Evolutionary conservation across 192 early-diverging fungal species (phyloP).

Genomic region (Coemansia erecta): DNA sequence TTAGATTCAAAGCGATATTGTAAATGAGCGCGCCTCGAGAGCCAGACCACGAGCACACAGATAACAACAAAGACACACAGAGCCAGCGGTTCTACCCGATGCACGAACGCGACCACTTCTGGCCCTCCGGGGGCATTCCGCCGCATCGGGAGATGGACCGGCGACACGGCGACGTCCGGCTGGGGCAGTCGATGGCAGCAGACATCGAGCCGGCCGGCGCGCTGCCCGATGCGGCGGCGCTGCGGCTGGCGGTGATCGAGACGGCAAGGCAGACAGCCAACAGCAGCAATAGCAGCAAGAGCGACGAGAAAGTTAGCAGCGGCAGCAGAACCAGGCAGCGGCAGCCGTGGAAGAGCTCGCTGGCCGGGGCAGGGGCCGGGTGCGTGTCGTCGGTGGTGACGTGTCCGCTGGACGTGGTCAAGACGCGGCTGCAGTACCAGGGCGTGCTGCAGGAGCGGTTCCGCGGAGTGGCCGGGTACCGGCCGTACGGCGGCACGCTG

Average conservation of each 20-base stretch:
- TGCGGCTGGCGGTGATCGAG: background rate
- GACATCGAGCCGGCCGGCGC: slow-evolving; percentile 27
- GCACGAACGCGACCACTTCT: slow-evolving; percentile 40
- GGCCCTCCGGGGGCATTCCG: slow-evolving; percentile 39
- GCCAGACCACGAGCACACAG: background rate
- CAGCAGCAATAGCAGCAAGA: background rate
- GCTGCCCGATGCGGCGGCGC: slow-evolving; percentile 22
- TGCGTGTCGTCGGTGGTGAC: slow-evolving; percentile 78
- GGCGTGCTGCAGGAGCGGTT: slow-evolving; percentile 31
- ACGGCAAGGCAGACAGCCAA: background rate
- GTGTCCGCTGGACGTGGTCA: slow-evolving; percentile 93
- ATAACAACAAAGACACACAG: background rate
- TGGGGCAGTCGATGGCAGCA: slow-evolving; percentile 13
- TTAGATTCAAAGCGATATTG: background rate
- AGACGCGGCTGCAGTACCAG: slow-evolving; percentile 92
- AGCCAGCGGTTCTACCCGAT: slow-evolving; percentile 7
- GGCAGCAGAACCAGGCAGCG: background rate
- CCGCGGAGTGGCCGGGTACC: slow-evolving; percentile 17
- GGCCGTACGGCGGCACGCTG: slow-evolving; percentile 51
- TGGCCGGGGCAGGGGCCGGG: slow-evolving; percentile 82
- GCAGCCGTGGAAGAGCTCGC: slow-evolving; percentile 62
- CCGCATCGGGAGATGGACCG: slow-evolving; percentile 29
- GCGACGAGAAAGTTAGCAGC: background rate
- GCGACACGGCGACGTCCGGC: background rate
- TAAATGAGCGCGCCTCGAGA: no score